Percentiles rank a stretch among this genome's conserved stretches.
Conservation (phyloP, 768 basidiomycete species). For the Rhodotorula graminis region DNA sequence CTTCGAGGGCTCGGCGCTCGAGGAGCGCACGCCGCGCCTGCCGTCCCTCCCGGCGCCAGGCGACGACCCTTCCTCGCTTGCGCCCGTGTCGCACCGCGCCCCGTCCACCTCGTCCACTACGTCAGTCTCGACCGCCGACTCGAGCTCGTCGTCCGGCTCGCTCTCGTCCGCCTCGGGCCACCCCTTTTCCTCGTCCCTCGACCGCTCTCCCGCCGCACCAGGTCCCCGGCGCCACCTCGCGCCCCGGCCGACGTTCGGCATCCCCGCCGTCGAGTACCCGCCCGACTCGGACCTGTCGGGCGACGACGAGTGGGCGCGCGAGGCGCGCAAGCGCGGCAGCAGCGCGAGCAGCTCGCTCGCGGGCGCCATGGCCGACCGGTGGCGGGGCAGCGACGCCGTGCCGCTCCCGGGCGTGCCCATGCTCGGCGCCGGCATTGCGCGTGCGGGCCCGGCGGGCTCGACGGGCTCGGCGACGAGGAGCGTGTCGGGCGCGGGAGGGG, state of each 20-base stretch:
- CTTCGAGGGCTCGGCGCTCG: no score
- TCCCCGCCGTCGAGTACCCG: conserved; percentile 15
- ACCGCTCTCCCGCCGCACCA: no score
- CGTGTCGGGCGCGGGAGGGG: background rate
- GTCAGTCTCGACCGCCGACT: no score
- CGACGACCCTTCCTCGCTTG: no score
- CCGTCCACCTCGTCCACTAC: no score
- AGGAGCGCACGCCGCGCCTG: background rate
- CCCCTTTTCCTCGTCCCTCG: background rate
- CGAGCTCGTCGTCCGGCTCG: background rate
- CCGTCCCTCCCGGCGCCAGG: background rate
- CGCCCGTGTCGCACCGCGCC: no score
- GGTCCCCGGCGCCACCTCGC: background rate
- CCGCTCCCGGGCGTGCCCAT: background rate
- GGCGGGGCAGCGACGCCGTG: conserved; percentile 10
- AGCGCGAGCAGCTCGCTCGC: conserved; percentile 25
- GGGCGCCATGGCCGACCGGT: background rate
- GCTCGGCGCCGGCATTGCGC: background rate
- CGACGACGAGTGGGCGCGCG: background rate
- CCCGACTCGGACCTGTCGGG: background rate
- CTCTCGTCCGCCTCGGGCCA: background rate
- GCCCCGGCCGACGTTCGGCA: conserved; percentile 21
- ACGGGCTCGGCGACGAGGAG: no score
- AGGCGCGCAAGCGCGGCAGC: conserved; percentile 18
- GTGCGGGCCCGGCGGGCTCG: no score